Base-by-base conservation (phyloP, 139 green algal species). In the Marvania coccoides region DNA sequence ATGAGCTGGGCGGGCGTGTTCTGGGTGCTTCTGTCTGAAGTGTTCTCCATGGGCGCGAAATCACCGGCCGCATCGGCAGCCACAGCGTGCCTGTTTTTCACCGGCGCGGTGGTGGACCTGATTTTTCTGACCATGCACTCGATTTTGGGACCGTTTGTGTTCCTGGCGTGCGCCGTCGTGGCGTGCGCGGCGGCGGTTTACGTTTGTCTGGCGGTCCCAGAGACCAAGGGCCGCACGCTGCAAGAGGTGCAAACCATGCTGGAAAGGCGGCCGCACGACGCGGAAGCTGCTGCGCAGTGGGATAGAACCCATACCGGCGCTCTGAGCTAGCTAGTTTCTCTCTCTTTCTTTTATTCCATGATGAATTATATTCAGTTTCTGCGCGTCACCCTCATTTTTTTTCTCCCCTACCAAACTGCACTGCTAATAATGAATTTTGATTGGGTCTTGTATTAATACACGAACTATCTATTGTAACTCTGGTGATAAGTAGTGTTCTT, bases 21-120 rank as follows among this genome's bases (percentile, higher is more conserved):
- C 62, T 88, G 87, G 89, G 81, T 95, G 31, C 68, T 95, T 19
- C 63, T 90, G 9, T 78, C 61, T 1, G 89, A 94, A 77, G 40
- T 92, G 12, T 91, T 91, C 75, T 74, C 48, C 45, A 91, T 92
- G 87, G 45, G 37, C 24, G 61, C 61, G 56, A 91, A 91, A 70
- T 80, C 71, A 1, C 70, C 81, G 0, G 87, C 80, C 6, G 68
- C 68, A 6, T 78, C 83, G 0, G 71, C 76, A 3, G 81, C 83
- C 19, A 90, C 81, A 26, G 74, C 80, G 8, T 62, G 77, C 33
- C 70, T 91, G 5, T 92, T 95, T 47, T 59, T 85, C 2, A 83
- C 75, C 9, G 83, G 83, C 8, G 72, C 84, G 2, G 37, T 77
- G 0, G 77, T 75, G n/a, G 77, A 94, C 72, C 48, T 88, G n/a